phyloP scores from a whole-genome alignment of 352 stramenopile genomes.

The Phytopythium delawarense region DNA sequence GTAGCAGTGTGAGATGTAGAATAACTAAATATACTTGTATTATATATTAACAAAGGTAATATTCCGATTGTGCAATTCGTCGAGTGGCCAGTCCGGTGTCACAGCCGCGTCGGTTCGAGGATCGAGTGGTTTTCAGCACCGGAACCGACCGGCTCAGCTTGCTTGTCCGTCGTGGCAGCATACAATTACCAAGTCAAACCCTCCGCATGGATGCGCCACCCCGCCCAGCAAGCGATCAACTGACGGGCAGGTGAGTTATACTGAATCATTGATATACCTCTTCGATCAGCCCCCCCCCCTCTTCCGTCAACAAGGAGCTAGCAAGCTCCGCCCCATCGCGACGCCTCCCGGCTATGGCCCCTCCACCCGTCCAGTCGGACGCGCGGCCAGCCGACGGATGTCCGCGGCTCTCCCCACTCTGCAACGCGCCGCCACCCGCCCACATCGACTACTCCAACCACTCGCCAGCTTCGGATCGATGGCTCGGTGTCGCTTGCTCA shows the following conservation, averaged over 20 bases:
- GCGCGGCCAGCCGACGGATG: neutral
- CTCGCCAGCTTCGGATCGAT: neutral
- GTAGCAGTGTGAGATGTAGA: no score
- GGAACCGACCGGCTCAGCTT: neutral
- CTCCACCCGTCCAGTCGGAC: neutral
- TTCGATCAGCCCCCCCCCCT: no score
- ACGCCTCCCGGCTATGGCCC: neutral
- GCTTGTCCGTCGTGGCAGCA: neutral
- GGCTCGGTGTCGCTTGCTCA: neutral
- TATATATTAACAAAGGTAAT: neutral
- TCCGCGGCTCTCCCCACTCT: neutral
- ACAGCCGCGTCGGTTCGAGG: neutral
- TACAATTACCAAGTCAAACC: conserved; percentile 2
- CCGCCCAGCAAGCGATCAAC: neutral
- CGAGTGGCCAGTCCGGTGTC: neutral
- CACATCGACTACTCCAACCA: neutral
- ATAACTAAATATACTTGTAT: no score
- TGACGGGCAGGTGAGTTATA: neutral
- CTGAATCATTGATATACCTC: neutral
- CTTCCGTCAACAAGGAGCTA: neutral
- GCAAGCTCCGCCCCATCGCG: no score
- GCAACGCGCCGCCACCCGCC: conserved; percentile 1
- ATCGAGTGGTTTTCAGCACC: conserved; percentile 2
- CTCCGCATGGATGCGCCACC: neutral
- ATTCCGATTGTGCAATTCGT: conserved; percentile 4